These are phyloP conservation scores for Strobilomyces dryophilus DNA, from an alignment of 768 basidiomycete genomes.

Conservation along the genomic window DNA sequence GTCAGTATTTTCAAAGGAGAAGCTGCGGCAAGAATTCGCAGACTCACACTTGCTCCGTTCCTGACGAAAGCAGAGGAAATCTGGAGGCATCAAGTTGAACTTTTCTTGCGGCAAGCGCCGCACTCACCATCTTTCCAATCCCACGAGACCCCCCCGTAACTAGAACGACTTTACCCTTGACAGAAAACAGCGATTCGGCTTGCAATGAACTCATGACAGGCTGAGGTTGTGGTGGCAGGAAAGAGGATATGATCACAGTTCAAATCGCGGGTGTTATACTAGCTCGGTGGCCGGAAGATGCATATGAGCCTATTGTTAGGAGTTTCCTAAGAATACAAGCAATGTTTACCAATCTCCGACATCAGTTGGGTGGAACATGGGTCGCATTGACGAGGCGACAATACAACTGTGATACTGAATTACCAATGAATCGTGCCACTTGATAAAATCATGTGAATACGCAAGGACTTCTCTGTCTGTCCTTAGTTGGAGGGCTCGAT, in stretches of 20 bases:
- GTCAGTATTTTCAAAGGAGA: background rate
- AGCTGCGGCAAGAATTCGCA: background rate
- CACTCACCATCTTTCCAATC: conserved; percentile 58
- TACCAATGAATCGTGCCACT: conserved; percentile 15
- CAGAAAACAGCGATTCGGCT: conserved; percentile 41
- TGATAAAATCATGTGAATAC: conserved; percentile 22
- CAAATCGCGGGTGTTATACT: conserved; percentile 1
- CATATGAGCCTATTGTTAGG: conserved; percentile 16
- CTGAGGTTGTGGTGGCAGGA: background rate
- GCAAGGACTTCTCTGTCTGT: conserved; percentile 3
- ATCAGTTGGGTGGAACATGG: conserved; percentile 1
- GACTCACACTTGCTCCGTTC: conserved; percentile 54
- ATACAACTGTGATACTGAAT: conserved; percentile 5
- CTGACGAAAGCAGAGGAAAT: conserved; percentile 60
- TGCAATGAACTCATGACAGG: conserved; percentile 36
- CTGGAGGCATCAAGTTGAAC: conserved; percentile 30
- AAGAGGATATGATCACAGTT: background rate
- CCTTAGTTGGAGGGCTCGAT: conserved; percentile 8
- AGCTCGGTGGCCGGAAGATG: background rate
- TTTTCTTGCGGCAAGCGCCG: background rate
- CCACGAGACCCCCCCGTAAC: conserved; percentile 66
- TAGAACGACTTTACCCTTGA: conserved; percentile 51
- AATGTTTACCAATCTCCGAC: conserved; percentile 10
- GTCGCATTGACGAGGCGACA: conserved; percentile 2
- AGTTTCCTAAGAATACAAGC: conserved; percentile 7